phyloP scores from a whole-genome alignment of 805 yeast genomes.

The Saccharomycopsis synnaedendra region DNA sequence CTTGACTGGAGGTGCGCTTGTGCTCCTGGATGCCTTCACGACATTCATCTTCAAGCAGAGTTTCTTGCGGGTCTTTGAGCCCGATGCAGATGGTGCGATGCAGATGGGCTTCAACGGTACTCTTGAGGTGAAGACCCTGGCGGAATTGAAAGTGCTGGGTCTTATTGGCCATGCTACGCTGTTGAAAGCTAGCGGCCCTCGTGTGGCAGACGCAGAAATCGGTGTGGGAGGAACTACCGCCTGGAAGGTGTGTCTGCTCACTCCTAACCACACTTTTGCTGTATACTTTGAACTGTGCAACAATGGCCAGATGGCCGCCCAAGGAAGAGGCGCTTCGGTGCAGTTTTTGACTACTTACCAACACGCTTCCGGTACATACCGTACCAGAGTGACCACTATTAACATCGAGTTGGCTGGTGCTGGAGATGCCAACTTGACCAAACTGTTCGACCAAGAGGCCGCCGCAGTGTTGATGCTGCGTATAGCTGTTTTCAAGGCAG shows the following conservation, averaged over 20 bases:
- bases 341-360: conserved; percentile 54
- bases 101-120: conserved; percentile 86
- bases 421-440: conserved; percentile 30
- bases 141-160: conserved; percentile 83
- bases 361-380: conserved; percentile 44
- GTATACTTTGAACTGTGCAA: conserved; percentile 72
- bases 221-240: conserved; percentile 90
- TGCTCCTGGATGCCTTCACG: conserved; percentile 86
- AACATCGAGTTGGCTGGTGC: conserved; percentile 32
- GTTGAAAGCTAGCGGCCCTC: conserved; percentile 44
- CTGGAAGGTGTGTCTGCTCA: conserved; percentile 75
- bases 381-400: conserved; percentile 52
- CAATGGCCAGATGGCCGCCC: conserved; percentile 20
- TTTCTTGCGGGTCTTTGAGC: conserved; percentile 73
- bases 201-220: conserved; percentile 84
- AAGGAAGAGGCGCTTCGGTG: conserved; percentile 21
- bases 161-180: conserved; percentile 89
- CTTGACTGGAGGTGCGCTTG: conserved; percentile 81
- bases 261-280: conserved; percentile 85
- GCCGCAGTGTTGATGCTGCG: conserved; percentile 53
- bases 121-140: conserved; percentile 77
- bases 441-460: conserved; percentile 57
- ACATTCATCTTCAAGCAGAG: conserved; percentile 92
- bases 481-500: conserved; percentile 34
- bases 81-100: conserved; percentile 73